These are phyloP conservation scores for Botrytis fabae DNA, from an alignment of 2,329 filamentous ascomycete species.

Conservation along the genomic window DNA sequence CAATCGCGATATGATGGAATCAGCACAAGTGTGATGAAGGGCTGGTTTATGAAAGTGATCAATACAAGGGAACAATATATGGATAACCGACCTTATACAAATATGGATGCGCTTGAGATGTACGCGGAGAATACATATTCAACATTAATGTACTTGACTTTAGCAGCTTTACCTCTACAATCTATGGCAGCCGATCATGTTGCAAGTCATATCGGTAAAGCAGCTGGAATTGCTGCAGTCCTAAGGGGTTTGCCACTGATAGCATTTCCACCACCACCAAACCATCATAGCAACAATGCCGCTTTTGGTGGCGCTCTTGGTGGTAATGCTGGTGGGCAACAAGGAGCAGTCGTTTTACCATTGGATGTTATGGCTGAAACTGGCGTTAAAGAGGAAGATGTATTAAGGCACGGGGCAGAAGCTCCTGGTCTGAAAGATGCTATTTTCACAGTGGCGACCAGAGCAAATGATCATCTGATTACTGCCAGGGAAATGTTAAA, in stretches of 20 bases:
- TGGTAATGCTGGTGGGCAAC: slow-evolving; percentile 44
- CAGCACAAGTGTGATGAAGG: slow-evolving; percentile 54
- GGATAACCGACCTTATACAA: slow-evolving; percentile 78
- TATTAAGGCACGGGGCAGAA: slow-evolving; percentile 76
- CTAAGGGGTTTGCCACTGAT: slow-evolving; percentile 85
- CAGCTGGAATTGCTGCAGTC: slow-evolving; percentile 81
- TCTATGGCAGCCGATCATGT: slow-evolving; percentile 89
- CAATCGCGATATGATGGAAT: slow-evolving; percentile 46
- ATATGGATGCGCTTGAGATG: slow-evolving; percentile 71
- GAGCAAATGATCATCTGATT: slow-evolving; percentile 93
- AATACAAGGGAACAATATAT: slow-evolving; percentile 79
- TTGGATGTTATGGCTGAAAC: slow-evolving; percentile 85
- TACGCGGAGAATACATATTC: slow-evolving; percentile 96
- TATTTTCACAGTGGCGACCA: slow-evolving; percentile 86
- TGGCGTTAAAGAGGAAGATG: slow-evolving; percentile 82
- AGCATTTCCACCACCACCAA: slow-evolving; percentile 70
- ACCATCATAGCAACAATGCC: slow-evolving; percentile 53
- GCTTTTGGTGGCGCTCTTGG: slow-evolving; percentile 44
- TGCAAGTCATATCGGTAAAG: slow-evolving; percentile 93
- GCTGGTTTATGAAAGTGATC: slow-evolving; percentile 76
- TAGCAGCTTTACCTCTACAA: slow-evolving; percentile 75
- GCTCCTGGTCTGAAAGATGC: slow-evolving; percentile 84
- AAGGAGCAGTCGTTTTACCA: slow-evolving; percentile 74
- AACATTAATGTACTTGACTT: slow-evolving; percentile 82
- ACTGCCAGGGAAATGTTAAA: slow-evolving; percentile 90